phyloP scores from a whole-genome alignment of 108 stramenopile genomes.

The Cyclotella atomus region DNA sequence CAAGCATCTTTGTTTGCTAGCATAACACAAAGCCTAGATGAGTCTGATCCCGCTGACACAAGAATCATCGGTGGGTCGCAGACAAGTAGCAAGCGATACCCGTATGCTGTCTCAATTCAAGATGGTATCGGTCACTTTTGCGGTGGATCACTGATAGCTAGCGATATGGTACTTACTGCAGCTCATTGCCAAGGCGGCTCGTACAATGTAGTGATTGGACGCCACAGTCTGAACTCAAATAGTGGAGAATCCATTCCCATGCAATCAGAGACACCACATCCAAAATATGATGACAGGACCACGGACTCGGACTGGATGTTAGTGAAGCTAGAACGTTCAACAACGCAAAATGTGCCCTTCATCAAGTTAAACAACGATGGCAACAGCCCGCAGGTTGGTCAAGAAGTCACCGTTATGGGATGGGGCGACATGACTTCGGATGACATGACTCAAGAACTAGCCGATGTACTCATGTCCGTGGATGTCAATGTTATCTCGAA shows the following conservation, averaged over 20 bases:
- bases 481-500: conserved; percentile 38
- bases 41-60: neutral
- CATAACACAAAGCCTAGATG: too few species aligned
- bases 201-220: conserved; percentile 29
- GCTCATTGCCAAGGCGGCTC: conserved; percentile 49
- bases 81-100: neutral
- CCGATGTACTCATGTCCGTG: conserved; percentile 20
- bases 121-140: conserved; percentile 37
- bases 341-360: conserved; percentile 10
- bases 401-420: conserved; percentile 58
- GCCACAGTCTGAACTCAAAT: conserved; percentile 12
- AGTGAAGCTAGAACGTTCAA: conserved; percentile 2
- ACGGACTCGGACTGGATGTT: conserved; percentile 23
- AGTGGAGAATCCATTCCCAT: conserved; percentile 22
- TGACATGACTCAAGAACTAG: conserved; percentile 7
- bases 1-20: neutral
- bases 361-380: conserved; percentile 46
- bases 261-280: conserved; percentile 12
- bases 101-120: conserved; percentile 27
- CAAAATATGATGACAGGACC: conserved; percentile 8
- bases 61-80: conserved; percentile 17
- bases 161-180: conserved; percentile 39
- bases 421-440: conserved; percentile 42
- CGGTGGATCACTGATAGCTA: conserved; percentile 36
- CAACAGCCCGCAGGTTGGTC: conserved; percentile 24